Base-by-base conservation (phyloP, 2,329 filamentous ascomycete genomes). In the Calonectria honghensis region DNA sequence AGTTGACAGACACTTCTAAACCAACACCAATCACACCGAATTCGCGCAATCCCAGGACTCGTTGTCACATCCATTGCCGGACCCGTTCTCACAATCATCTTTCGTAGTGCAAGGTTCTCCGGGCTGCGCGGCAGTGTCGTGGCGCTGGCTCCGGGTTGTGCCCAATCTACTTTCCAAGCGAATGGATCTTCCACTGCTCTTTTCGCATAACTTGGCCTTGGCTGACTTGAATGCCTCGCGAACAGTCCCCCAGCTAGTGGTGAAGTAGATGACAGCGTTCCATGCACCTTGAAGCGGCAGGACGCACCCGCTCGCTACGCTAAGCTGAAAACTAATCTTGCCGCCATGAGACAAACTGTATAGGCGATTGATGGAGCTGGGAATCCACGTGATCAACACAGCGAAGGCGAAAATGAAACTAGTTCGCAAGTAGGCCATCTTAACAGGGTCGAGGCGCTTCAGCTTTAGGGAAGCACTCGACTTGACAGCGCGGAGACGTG, bases 231-330 rank as follows among this genome's bases (percentile, higher is more conserved):
- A n/a, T 57, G 82, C 83, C n/a, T 81, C 82, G 52, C 78, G 51
- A 13, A 85, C 77, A 0, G 75, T 79, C 18, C 76, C 79, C 89
- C 88, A 91, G 77, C 88, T 94, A 1, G 93, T 94, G 3, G 90
- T 91, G 75, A 94, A 90, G 83, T 95, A 96, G 66, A 96, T 95
- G 64, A 94, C 85, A 41, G 93, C 90, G 80, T 96, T 96, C 94
- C 94, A 96, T 64, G 95, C 91, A 0, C 95, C 94, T 82, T 96
- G 95, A 0, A 95, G 87, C 0, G 94, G 94, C 4, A 96, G 87
- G 0, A 96, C 94, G 16, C 94, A 88, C 2, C 93, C 92, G 31
- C 93, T 93, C 0, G 91, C 90, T 48, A 95, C 89, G 81, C 94
- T 94, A 52, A 96, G 88, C 2, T 87, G 88, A 81, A 93, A 96